phyloP scores from a whole-genome alignment of 2,329 filamentous ascomycete genomes.

The Stagonosporopsis rhizophila region DNA sequence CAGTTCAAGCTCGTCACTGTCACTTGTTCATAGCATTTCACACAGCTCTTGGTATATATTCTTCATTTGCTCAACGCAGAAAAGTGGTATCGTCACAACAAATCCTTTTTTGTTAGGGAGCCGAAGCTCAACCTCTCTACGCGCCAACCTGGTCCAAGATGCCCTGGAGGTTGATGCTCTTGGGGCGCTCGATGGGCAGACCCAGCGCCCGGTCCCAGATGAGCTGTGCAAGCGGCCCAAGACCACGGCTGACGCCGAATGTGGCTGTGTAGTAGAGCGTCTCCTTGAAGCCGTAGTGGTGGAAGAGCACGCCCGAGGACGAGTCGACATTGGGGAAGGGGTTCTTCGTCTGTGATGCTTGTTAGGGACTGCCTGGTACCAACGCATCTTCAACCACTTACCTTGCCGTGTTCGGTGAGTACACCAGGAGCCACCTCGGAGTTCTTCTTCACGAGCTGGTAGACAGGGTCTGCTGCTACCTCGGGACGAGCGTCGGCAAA shows the following conservation, averaged over 20 bases:
- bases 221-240: constrained; percentile 91
- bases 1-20: not conserved
- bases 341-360: constrained; percentile 75
- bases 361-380: not conserved
- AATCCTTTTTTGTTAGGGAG: not conserved
- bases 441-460: constrained; percentile 93
- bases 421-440: constrained; percentile 89
- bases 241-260: constrained; percentile 72
- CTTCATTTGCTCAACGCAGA: constrained; percentile 21
- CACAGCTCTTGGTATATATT: not conserved
- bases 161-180: constrained; percentile 93
- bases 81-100: constrained; percentile 27
- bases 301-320: constrained; percentile 91
- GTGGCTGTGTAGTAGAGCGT: constrained; percentile 89
- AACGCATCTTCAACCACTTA: constrained; percentile 34
- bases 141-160: constrained; percentile 68
- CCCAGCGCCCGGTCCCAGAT: constrained; percentile 96
- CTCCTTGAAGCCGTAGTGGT: constrained; percentile 97
- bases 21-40: not conserved
- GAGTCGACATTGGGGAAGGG: constrained; percentile 97
- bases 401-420: constrained; percentile 91
- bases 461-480: constrained; percentile 86
- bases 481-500: constrained; percentile 86
- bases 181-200: constrained; percentile 94
- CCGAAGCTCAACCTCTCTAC: constrained; percentile 19